These are phyloP conservation scores for Epicoccum sorghinum DNA, from an alignment of 2,329 filamentous ascomycete species.

Conservation along the genomic window DNA sequence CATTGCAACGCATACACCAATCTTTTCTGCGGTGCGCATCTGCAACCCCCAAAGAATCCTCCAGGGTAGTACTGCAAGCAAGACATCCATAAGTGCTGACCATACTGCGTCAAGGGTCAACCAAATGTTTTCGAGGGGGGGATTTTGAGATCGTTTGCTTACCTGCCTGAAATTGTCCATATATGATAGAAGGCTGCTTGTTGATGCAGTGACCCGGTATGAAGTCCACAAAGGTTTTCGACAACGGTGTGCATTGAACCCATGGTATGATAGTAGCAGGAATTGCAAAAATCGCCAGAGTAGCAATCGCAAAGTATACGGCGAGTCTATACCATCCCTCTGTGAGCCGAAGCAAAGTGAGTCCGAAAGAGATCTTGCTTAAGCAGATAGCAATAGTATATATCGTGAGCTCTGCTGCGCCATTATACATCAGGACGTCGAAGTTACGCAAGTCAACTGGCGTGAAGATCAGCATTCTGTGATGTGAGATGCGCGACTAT, in stretches of 20 bases:
- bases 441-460: slow-evolving; percentile 1
- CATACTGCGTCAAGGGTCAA: slow-evolving; percentile 11
- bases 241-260: slow-evolving; percentile 13
- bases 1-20: slow-evolving; percentile 20
- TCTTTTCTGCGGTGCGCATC: slow-evolving; percentile 18
- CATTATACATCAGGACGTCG: not conserved
- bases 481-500: not conserved
- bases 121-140: no score
- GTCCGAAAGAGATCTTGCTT: slow-evolving; percentile 21
- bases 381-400: slow-evolving; percentile 8
- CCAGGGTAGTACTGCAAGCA: slow-evolving; percentile 17
- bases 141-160: not conserved
- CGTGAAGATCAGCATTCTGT: not conserved
- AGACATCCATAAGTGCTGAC: slow-evolving; percentile 22
- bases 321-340: slow-evolving; percentile 12
- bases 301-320: slow-evolving; percentile 16
- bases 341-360: slow-evolving; percentile 19
- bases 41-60: slow-evolving; percentile 16
- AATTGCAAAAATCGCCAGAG: slow-evolving; percentile 11
- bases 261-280: slow-evolving; percentile 10
- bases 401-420: not conserved
- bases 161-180: slow-evolving; percentile 13
- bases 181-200: slow-evolving; percentile 10
- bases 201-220: slow-evolving; percentile 12
- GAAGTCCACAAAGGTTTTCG: slow-evolving; percentile 14